Evolutionary conservation across 805 yeast genomes (phyloP), one percentile per base, ranked within the genome.

Genomic region (Hanseniaspora occidentalis): DNA sequence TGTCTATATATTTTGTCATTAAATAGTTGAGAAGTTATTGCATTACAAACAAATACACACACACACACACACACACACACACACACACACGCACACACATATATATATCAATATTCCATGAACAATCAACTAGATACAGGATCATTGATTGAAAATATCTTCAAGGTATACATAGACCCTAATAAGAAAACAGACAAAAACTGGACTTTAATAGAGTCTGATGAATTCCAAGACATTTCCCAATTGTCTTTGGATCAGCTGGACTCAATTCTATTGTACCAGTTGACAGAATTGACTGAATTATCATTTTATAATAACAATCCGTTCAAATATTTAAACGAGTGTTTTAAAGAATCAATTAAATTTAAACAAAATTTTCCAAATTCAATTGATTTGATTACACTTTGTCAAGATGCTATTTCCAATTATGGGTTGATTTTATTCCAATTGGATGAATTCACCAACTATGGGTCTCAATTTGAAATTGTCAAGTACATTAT

Each of bases 341-440:
- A 45, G 6, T 54, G 56, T 40, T 54, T 13, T 2, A 36, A 37
- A 23, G 41, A 34, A 18, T 40, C 39, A 10, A n/a, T 16, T 16
- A 29, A 29, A n/a, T 5, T 7, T 56, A 7, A 49, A 57, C 14
- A 36, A 13, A 31, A 41, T 27, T 26, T 37, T 20, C 23, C 27
- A n/a, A 20, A 13, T 6, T 5, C 19, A 8, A 11, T 37, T 2
- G 33, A 29, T 16, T n/a, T 5, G 10, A 16, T 29, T 14, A 16
- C 4, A 8, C 10, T 18, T n/a, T 13, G 18, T n/a, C 37, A 41
- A 37, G 56, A 71, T 33, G 61, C 71, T 33, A 53, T 73, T 13
- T 61, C 76, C 11, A 75, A 81, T 20, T 83, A 77, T 57, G 85
- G 84, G 0, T 62, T 78, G 22, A 77, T 82, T 18, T 58, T 78